A percentile compares a stretch with the other conserved stretches of the same genome.
Evolutionary conservation across 75 land plant genomes (phyloP).

Genomic region (Pinus tabuliformis): DNA sequence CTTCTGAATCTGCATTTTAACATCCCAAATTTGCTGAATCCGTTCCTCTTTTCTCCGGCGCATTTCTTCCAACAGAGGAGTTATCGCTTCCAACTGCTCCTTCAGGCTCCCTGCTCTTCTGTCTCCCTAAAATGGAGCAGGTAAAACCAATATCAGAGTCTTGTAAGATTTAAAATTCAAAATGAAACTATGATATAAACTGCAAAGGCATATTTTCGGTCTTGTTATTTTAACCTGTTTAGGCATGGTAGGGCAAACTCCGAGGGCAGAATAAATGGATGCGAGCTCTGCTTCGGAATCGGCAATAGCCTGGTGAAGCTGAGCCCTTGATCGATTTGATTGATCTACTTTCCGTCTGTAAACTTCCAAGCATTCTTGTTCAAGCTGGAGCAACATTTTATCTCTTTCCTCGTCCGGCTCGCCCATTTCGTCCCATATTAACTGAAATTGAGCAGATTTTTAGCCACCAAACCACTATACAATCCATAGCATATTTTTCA

Average conservation of each 20-base stretch:
- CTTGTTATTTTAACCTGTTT: constrained; percentile 31
- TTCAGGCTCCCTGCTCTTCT: constrained; percentile 46
- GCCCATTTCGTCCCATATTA: constrained; percentile 98
- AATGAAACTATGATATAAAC: no score
- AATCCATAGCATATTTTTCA: background rate
- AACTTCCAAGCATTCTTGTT: constrained; percentile 90
- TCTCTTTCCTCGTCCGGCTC: constrained; percentile 84
- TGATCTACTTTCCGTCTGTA: constrained; percentile 90
- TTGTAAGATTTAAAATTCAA: no score
- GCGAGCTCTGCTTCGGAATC: constrained; percentile 87
- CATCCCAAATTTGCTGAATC: constrained; percentile 47
- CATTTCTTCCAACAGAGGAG: constrained; percentile 65
- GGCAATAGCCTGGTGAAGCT: constrained; percentile 78
- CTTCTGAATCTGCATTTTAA: constrained; percentile 61
- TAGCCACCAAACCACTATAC: background rate
- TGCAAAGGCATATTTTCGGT: no score
- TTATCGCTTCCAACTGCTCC: constrained; percentile 55
- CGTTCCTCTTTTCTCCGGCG: constrained; percentile 55
- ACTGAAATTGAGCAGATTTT: constrained; percentile 30
- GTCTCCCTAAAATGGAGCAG: constrained; percentile 25
- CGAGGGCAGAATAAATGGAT: constrained; percentile 70
- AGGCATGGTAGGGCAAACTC: constrained; percentile 62
- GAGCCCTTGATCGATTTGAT: constrained; percentile 71
- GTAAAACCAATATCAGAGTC: no score
- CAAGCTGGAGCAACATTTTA: constrained; percentile 81